Conservation (phyloP, 202 grass and related monocot species). For the Zizania palustris region DNA sequence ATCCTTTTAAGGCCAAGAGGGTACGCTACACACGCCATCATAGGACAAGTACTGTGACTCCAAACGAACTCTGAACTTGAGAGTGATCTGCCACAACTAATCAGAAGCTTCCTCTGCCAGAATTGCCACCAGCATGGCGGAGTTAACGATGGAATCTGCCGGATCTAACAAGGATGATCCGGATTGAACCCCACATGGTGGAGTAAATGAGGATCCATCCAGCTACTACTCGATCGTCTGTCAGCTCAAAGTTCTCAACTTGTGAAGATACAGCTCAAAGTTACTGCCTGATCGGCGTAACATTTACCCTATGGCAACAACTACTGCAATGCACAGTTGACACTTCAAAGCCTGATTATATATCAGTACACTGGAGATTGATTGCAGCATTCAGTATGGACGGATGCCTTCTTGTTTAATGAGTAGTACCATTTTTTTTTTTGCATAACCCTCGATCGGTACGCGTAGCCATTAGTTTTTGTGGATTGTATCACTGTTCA, state of each 20-base stretch:
- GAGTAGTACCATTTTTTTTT: too few species aligned
- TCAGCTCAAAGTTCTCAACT: not conserved
- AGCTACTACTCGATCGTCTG: not conserved
- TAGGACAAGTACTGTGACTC: not conserved
- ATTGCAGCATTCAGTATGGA: too few species aligned
- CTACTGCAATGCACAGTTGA: not conserved
- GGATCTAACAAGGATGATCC: not conserved
- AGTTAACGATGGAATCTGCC: slow-evolving; percentile 14
- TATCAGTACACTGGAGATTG: too few species aligned
- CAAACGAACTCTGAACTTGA: not conserved
- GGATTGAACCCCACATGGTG: not conserved
- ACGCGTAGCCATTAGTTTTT: too few species aligned
- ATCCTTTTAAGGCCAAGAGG: not conserved
- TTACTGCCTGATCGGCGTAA: not conserved
- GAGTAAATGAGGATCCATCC: not conserved
- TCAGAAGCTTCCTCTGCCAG: not conserved
- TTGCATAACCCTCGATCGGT: too few species aligned
- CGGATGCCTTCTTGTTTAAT: too few species aligned
- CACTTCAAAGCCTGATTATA: not conserved
- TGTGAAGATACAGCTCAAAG: not conserved
- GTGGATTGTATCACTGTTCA: too few species aligned
- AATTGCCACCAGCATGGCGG: not conserved
- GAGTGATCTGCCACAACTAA: not conserved
- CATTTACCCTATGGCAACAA: not conserved
- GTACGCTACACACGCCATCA: not conserved